These are phyloP conservation scores for Tarenaya hassleriana DNA, from an alignment of 345 rosid species.

Conservation along the genomic window DNA sequence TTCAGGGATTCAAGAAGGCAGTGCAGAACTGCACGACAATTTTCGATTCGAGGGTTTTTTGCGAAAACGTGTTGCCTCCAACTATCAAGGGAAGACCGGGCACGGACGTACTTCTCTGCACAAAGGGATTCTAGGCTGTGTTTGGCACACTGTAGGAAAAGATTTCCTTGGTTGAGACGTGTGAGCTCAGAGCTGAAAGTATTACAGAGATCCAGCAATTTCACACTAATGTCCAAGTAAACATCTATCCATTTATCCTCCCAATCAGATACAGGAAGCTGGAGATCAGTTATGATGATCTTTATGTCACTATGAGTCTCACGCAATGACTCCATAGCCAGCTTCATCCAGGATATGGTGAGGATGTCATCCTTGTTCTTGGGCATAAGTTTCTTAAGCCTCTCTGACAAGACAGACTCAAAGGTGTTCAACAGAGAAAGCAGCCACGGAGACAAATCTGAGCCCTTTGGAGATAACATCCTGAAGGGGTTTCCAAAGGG, in stretches of 20 bases:
- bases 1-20: constrained; percentile 45
- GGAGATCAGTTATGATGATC: constrained; percentile 59
- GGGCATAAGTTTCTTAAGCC: constrained; percentile 55
- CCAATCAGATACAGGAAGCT: constrained; percentile 81
- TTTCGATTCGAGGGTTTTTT: constrained; percentile 58
- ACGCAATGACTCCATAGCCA: constrained; percentile 69
- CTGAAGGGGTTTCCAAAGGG: constrained; percentile 86
- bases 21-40: constrained; percentile 49
- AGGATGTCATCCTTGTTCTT: constrained; percentile 55
- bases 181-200: constrained; percentile 77
- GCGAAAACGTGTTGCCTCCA: constrained; percentile 68
- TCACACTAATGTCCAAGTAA: constrained; percentile 79
- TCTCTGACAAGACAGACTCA: constrained; percentile 58
- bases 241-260: constrained; percentile 89
- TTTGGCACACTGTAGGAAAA: constrained; percentile 58
- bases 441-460: constrained; percentile 56
- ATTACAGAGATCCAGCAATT: constrained; percentile 71
- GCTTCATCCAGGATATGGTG: constrained; percentile 75
- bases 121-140: constrained; percentile 53
- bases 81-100: constrained; percentile 58
- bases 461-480: constrained; percentile 62
- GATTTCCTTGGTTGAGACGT: constrained; percentile 71
- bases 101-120: constrained; percentile 39
- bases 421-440: constrained; percentile 41
- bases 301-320: constrained; percentile 65